These are phyloP conservation scores for Thraustochytrium sp. DNA, from an alignment of 352 stramenopile species.

Conservation along the genomic window DNA sequence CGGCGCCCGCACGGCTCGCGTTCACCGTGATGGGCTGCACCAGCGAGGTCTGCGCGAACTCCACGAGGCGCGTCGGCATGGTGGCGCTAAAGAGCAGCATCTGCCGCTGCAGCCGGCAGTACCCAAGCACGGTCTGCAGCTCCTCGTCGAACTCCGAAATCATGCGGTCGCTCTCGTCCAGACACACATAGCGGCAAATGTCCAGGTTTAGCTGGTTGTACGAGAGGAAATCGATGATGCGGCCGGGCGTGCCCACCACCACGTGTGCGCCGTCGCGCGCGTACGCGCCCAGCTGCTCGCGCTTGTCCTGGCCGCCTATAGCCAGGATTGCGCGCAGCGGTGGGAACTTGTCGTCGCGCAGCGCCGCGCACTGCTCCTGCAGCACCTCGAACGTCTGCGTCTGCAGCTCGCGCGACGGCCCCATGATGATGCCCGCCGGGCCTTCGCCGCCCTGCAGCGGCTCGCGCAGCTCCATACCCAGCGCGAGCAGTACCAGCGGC, in stretches of 20 bases:
- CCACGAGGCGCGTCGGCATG: conserved; percentile 98
- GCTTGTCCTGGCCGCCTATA: conserved; percentile 90
- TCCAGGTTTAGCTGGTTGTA: conserved; percentile 75
- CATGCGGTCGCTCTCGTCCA: conserved; percentile 98
- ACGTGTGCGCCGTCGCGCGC: conserved; percentile 84
- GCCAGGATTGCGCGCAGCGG: conserved; percentile 82
- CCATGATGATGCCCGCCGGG: conserved; percentile 92
- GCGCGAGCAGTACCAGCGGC: conserved; percentile 89
- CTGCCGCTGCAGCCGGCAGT: conserved; percentile 92
- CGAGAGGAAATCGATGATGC: conserved; percentile 83
- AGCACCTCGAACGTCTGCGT: conserved; percentile 96
- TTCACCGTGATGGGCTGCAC: conserved; percentile 97
- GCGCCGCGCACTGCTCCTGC: conserved; percentile 75
- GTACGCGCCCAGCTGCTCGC: conserved; percentile 80
- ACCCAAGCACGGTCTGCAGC: conserved; percentile 93
- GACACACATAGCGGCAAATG: conserved; percentile 76
- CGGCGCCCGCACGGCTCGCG: conserved; percentile 90
- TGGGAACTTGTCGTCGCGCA: conserved; percentile 58
- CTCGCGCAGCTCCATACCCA: conserved; percentile 84
- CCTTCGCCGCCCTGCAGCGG: conserved; percentile 86
- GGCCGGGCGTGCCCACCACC: conserved; percentile 90
- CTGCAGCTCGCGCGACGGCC: conserved; percentile 92
- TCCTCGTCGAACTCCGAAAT: conserved; percentile 83
- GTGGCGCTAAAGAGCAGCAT: conserved; percentile 97
- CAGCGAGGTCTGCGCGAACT: conserved; percentile 92